Evolutionary conservation across 2,329 filamentous ascomycete species (phyloP), one percentile per base, ranked within the genome.

Genomic region (Botryotinia globosa): DNA sequence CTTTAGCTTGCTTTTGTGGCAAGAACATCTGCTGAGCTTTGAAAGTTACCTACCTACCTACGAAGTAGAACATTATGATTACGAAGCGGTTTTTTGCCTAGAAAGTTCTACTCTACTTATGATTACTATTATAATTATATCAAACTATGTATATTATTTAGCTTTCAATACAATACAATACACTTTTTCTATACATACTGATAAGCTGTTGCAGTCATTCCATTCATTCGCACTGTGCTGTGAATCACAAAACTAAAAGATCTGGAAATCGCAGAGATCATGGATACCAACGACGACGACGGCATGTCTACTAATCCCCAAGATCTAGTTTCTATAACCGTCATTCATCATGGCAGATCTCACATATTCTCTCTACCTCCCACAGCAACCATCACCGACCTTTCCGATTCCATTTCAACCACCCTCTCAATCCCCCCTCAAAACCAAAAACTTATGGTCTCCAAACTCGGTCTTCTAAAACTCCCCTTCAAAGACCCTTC

Each of bases 371-470:
- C 81, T 9, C 83, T 88, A 68, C 80, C 82, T 12, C 76, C 82
- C 22, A 82, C 84, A 73, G 84, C 85, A 29, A 88, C 85, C 9
- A 82, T 89, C 62, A 77, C 82, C 72, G 89, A 92, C 77, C 87
- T 93, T 54, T 90, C 89, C 62, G 80, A 85, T 67, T 83, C 86
- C 74, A 88, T 93, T 76, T 84, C 87, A 72, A 80, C 82, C 61
- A 80, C 82, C 4, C 85, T 92, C 70, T 85, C 85, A 67, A 88
- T 93, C 71, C 90, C 91, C 0, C 74, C 82, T 51, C 80, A 84
- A 16, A 89, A 92, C 81, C 91, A 93, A 79, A 93, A 93, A 80
- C 86, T 92, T 79, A 85, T 93, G 76, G 85, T 89, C 22, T 85
- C 90, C 59, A 92, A 91, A 79, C 83, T 87, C 12, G 90, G 90